A percentile compares a stretch with the other conserved stretches of the same genome.
Conservation (phyloP, 1,284 basidiomycete species). For the Malassezia pachydermatis region DNA sequence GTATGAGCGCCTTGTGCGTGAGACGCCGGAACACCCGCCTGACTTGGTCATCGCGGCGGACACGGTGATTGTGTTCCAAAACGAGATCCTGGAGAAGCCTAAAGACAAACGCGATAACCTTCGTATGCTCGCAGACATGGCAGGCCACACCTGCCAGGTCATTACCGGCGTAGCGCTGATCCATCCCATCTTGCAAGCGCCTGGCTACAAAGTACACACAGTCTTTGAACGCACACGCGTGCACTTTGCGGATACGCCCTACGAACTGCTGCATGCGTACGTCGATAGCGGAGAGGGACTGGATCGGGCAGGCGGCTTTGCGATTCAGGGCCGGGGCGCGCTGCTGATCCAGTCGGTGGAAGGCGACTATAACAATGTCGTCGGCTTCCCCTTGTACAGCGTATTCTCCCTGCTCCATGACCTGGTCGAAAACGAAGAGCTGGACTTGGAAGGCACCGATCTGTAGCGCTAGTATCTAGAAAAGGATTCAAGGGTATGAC, state of each 20-base stretch:
- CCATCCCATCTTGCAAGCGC: conserved; percentile 70
- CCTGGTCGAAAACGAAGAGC: conserved; percentile 37
- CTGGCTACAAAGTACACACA: conserved; percentile 66
- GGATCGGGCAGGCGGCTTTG: conserved; percentile 87
- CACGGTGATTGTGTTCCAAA: conserved; percentile 38
- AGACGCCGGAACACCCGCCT: conserved; percentile 69
- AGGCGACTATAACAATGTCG: conserved; percentile 84
- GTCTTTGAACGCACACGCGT: conserved; percentile 41
- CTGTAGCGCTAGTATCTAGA: background rate
- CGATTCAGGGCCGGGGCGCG: conserved; percentile 76
- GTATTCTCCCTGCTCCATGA: conserved; percentile 32
- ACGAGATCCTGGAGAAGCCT: conserved; percentile 74
- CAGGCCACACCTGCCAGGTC: conserved; percentile 49
- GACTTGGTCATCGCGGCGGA: conserved; percentile 73
- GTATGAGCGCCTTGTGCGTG: conserved; percentile 39
- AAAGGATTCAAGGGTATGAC: conserved; percentile 7
- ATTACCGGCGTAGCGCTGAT: conserved; percentile 53
- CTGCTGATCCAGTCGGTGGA: conserved; percentile 71
- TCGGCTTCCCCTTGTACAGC: conserved; percentile 62
- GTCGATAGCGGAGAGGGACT: conserved; percentile 77
- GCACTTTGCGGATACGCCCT: conserved; percentile 46
- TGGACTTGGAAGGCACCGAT: conserved; percentile 28
- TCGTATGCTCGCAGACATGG: conserved; percentile 75
- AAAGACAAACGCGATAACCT: conserved; percentile 67
- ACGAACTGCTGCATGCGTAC: conserved; percentile 64